A percentile compares a stretch with the other conserved stretches of the same genome.
Evolutionary conservation across 257 asterid genomes (phyloP).

Genomic region (Cruciata laevipes): DNA sequence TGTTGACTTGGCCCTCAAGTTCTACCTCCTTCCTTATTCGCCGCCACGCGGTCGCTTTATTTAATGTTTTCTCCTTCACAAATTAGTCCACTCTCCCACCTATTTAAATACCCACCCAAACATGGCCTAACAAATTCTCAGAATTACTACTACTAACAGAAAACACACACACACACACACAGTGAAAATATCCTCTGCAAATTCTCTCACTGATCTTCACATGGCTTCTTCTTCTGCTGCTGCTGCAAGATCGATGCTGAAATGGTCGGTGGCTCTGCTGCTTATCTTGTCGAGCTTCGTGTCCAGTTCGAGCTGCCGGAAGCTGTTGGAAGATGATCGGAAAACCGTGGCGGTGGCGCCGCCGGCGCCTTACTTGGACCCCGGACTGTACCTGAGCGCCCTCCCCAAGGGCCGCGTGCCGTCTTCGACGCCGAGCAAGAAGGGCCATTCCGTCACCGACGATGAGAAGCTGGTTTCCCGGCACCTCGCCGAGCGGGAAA

Average conservation of each 20-base stretch:
- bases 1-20: conserved; percentile 27
- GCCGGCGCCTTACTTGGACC: conserved; percentile 15
- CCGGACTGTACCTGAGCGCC: conserved; percentile 27
- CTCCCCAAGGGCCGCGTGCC: conserved; percentile 54
- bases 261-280: conserved; percentile 18
- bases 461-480: conserved; percentile 41
- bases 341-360: background rate
- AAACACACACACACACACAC: background rate
- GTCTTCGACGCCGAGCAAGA: conserved; percentile 46
- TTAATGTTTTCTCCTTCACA: background rate
- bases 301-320: conserved; percentile 33
- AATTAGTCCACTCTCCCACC: background rate
- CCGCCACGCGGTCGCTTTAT: conserved; percentile 16
- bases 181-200: too few relatives aligned
- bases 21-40: conserved; percentile 5
- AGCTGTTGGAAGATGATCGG: conserved; percentile 14
- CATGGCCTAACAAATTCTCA: background rate
- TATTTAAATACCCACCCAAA: background rate
- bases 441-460: conserved; percentile 36
- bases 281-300: conserved; percentile 21
- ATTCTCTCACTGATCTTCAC: background rate
- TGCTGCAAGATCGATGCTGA: background rate
- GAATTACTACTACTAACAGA: background rate
- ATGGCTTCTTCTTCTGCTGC: conserved; percentile 33
- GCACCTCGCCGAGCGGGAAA: conserved; percentile 34